Evolutionary conservation across 2,329 filamentous ascomycete genomes (phyloP).

Genomic region (Penicillium sp.): DNA sequence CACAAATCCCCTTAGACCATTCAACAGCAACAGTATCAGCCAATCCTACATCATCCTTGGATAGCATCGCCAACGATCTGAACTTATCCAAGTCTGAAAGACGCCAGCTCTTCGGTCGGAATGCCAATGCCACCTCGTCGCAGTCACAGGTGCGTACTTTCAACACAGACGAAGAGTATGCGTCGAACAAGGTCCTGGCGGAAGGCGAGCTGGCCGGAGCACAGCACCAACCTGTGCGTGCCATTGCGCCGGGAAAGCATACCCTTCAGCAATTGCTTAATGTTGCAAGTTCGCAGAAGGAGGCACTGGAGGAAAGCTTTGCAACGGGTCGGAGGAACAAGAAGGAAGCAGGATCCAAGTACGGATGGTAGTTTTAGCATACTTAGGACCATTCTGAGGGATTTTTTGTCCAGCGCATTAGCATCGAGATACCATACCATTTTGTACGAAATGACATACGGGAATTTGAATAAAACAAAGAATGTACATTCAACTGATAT

Average conservation of each 20-base stretch:
- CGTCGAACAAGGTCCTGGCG: constrained; percentile 75
- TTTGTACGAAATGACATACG: neutral
- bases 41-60: constrained; percentile 48
- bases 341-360: constrained; percentile 75
- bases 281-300: constrained; percentile 75
- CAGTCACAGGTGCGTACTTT: constrained; percentile 74
- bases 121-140: constrained; percentile 43
- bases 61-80: constrained; percentile 70
- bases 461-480: neutral
- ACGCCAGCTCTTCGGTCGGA: constrained; percentile 81
- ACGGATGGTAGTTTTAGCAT: constrained; percentile 65
- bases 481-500: constrained; percentile 6
- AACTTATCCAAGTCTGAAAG: constrained; percentile 74
- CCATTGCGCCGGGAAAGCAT: constrained; percentile 84
- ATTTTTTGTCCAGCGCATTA: constrained; percentile 5
- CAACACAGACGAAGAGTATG: constrained; percentile 85
- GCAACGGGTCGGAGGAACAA: constrained; percentile 75
- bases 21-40: constrained; percentile 11
- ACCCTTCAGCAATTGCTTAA: constrained; percentile 83
- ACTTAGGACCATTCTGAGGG: neutral
- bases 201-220: constrained; percentile 47
- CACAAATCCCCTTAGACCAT: constrained; percentile 2
- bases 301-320: constrained; percentile 89
- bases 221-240: constrained; percentile 76
- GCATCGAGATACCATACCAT: constrained; percentile 13